A percentile compares a stretch with the other conserved stretches of the same genome.
Evolutionary conservation across 768 basidiomycete genomes (phyloP).

Genomic region (Psilocybe cyanescens): DNA sequence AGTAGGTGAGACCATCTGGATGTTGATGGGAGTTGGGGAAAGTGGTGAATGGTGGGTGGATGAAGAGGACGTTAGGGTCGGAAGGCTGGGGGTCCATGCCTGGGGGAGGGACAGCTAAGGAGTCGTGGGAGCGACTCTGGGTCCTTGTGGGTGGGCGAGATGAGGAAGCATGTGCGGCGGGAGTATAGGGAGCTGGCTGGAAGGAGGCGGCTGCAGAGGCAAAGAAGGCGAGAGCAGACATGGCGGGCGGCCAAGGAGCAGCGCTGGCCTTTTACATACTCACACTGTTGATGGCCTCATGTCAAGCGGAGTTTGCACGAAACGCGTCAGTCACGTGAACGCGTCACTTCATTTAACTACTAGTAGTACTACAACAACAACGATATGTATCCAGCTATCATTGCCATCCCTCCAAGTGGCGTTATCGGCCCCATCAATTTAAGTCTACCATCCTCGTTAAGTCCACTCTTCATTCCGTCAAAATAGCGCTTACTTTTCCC

Average conservation of each 20-base stretch:
- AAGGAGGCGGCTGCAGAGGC: slow-evolving; percentile 66
- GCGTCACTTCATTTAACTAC: slow-evolving; percentile 10
- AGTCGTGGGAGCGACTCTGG: slow-evolving; percentile 37
- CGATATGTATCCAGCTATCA: slow-evolving; percentile 73
- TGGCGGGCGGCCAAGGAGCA: slow-evolving; percentile 16
- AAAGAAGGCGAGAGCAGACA: slow-evolving; percentile 54
- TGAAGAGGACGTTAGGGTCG: slow-evolving; percentile 71
- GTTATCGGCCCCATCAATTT: slow-evolving; percentile 66
- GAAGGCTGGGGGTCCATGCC: slow-evolving; percentile 69
- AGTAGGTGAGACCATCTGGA: slow-evolving; percentile 73
- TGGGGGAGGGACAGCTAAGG: slow-evolving; percentile 49
- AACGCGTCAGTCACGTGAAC: slow-evolving; percentile 44
- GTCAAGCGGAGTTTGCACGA: slow-evolving; percentile 39
- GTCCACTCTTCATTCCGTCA: neutral
- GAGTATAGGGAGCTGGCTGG: slow-evolving; percentile 66
- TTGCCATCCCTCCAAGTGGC: slow-evolving; percentile 63
- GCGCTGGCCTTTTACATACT: slow-evolving; percentile 14
- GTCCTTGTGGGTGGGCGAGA: slow-evolving; percentile 31
- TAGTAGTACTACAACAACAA: slow-evolving; percentile 43
- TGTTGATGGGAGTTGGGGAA: slow-evolving; percentile 66
- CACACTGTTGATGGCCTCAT: slow-evolving; percentile 35
- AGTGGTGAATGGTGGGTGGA: slow-evolving; percentile 72
- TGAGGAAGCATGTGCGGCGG: slow-evolving; percentile 32
- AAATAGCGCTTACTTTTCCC: slow-evolving; percentile 39
- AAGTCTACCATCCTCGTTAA: slow-evolving; percentile 29